Base-by-base conservation (phyloP, 1,139 yeast genomes). In the Suhomyces taliae region DNA sequence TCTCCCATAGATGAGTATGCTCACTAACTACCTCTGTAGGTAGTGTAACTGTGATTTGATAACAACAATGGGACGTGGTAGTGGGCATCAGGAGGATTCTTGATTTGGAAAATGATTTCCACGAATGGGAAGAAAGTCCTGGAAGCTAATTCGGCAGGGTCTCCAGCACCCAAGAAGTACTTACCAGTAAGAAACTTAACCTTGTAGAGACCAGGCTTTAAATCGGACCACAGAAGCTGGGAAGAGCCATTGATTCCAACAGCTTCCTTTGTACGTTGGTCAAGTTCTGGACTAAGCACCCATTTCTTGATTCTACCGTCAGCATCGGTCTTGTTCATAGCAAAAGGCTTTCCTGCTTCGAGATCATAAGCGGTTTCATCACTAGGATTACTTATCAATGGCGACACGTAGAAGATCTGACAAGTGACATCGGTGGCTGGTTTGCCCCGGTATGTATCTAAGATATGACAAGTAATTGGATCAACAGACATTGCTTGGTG, bases 61-160 rank as follows among this genome's bases (percentile, higher is more conserved):
- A 90, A 72, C 47, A 90, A 73, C 53, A 90, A 69, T 0, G 97
- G 97, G 47, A 90, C 84, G 62, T 90, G 97, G 66, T 89, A 90
- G 65, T 90, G 97, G 36, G 78, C 69, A 53, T 85, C 90, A 0
- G 91, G 85, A 0, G 87, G 85, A 53, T 76, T 71, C 9, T 76
- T 76, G 7, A 90, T 80, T 38, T 77, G 78, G 61, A 90, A 90
- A 1, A 77, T 73, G 40, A 90, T 87, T 52, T 90, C 97, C 8
- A 89, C 89, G 60, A 78, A 86, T 0, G 97, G 97, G 71, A 89
- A 90, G 64, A 90, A 90, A 0, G 87, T 82, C 49, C 78, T 60
- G 35, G 53, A 36, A 1, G 59, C 54, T 44, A 55, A 49, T 14
- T 31, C 40, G 35, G 27, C 15, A 10, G 59, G 53, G 8, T 53